Evolutionary conservation across 108 stramenopile species (phyloP), one percentile per base, ranked within the genome.

Genomic region (Asterionellopsis glacialis): DNA sequence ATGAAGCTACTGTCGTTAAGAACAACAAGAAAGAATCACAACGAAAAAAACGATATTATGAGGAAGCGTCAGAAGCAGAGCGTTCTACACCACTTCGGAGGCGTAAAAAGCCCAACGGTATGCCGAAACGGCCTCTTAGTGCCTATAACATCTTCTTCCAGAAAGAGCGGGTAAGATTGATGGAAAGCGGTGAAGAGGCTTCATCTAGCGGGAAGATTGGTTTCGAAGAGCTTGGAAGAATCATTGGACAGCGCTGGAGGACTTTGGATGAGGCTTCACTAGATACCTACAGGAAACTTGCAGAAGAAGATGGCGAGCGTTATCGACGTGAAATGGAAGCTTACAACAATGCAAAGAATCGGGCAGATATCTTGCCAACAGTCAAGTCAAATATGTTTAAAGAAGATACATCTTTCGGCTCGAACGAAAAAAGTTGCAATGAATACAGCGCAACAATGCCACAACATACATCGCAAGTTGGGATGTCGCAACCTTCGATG

Each of bases 131-230:
- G 3, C 63, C 63, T 7, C 22, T 64, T 14, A 64, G 53, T 50
- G 63, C 63, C 51, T 64, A 64, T 27, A 55, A 54, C 9, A 19
- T 64, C 9, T 64, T 50, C 63, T 64, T 55, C 23, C 63, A 64
- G 5, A 18, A 42, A 64, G 42, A 50, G 27, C 51, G 63, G 6
- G 42, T 13, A 25, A 18, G 9, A 2, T 18, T 25, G 12, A 45
- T 52, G 23, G 22, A 55, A 24, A 39, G 57, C 25, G 26, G 18
- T 28, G 55, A n/a, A 33, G 11, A 6, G 4, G 7, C 33, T 33
- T 33, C 33, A 7, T 2, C 33, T 7, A 33, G 33, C 33, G 33
- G 33, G 7, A 53, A 39, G 41, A 38, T 43, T 0, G 52, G 54
- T 9, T 68, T 68, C 41, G 27, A 60, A 1, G 48, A 60, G 33